phyloP scores from a whole-genome alignment of 441 rosid species.

The Viola pubescens region DNA sequence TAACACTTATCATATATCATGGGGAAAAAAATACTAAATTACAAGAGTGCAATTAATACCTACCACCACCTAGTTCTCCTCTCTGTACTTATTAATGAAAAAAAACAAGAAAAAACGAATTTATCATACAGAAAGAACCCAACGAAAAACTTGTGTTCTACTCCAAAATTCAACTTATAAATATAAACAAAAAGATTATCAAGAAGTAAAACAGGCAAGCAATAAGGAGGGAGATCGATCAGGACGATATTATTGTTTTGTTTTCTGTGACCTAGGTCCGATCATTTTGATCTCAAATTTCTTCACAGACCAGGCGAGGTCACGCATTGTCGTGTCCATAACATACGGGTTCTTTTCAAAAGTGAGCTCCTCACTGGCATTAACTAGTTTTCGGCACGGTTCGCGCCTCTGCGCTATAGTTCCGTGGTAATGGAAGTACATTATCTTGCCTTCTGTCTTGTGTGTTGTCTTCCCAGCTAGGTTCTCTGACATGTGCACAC shows the following conservation, averaged over 20 bases:
- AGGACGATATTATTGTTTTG: constrained; percentile 39
- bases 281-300: constrained; percentile 62
- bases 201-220: background rate
- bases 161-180: too few relatives aligned
- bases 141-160: too few relatives aligned
- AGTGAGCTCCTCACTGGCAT: constrained; percentile 39
- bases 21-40: too few relatives aligned
- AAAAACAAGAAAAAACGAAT: too few relatives aligned
- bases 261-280: constrained; percentile 45
- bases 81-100: too few relatives aligned
- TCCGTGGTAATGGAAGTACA: constrained; percentile 72
- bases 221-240: background rate
- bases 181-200: too few relatives aligned
- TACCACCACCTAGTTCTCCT: too few relatives aligned
- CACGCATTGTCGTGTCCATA: constrained; percentile 62
- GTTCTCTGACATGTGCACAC: constrained; percentile 89
- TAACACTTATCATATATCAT: too few relatives aligned
- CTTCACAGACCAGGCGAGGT: constrained; percentile 44
- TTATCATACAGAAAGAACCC: too few relatives aligned
- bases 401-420: constrained; percentile 50
- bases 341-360: constrained; percentile 55
- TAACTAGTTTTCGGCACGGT: constrained; percentile 49
- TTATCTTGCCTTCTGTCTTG: constrained; percentile 63
- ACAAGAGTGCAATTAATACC: too few relatives aligned
- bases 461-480: constrained; percentile 56